Evolutionary conservation across 2,329 filamentous ascomycete genomes (phyloP).

Genomic region (Sclerotinia minor): DNA sequence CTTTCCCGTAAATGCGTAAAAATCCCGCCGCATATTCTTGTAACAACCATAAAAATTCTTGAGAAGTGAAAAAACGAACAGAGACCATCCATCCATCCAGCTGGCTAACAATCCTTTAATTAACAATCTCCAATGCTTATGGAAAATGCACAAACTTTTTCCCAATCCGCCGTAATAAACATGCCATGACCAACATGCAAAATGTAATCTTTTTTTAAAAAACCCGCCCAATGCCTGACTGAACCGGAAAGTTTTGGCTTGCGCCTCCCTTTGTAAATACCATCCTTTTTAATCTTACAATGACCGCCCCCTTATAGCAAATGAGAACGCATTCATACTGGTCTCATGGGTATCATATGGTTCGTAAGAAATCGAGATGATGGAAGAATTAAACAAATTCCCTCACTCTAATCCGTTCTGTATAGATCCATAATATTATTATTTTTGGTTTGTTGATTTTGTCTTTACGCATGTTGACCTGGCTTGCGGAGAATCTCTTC

Average conservation of each 20-base stretch:
- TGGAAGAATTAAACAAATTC: conserved; percentile 28
- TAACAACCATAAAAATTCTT: conserved; percentile 17
- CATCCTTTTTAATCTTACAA: conserved; percentile 27
- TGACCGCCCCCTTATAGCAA: conserved; percentile 23
- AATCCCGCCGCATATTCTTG: conserved; percentile 9
- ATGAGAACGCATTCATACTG: conserved; percentile 23
- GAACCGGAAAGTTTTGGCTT: conserved; percentile 26
- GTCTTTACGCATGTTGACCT: conserved; percentile 34
- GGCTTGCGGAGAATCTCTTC: conserved; percentile 76
- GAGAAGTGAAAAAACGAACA: conserved; percentile 7
- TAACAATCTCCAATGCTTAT: conserved; percentile 21
- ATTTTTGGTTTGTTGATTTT: conserved; percentile 10
- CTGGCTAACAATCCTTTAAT: conserved; percentile 8
- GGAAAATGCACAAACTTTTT: conserved; percentile 24
- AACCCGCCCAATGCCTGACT: conserved; percentile 25
- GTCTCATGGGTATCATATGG: conserved; percentile 26
- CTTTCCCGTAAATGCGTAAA: conserved; percentile 17
- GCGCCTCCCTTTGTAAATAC: conserved; percentile 25
- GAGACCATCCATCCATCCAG: conserved; percentile 11
- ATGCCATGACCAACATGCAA: conserved; percentile 21
- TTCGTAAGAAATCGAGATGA: conserved; percentile 26
- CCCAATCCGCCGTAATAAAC: conserved; percentile 12
- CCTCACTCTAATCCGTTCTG: conserved; percentile 23
- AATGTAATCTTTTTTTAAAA: conserved; percentile 21
- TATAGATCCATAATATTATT: conserved; percentile 18